Conservation (phyloP, 306 rosid genomes). For the Dicorynia guianensis region DNA sequence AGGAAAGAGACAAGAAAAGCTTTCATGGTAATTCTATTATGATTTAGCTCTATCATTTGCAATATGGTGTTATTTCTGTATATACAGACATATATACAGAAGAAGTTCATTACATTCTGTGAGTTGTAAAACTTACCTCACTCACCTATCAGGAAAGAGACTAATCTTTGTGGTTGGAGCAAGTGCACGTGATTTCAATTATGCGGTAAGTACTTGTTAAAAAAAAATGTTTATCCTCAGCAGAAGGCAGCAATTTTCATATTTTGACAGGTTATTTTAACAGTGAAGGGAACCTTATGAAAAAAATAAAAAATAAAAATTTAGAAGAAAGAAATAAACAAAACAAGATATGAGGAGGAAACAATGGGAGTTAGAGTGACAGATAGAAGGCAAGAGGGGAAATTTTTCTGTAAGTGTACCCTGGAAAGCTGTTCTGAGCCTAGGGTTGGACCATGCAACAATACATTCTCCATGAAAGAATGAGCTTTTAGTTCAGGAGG, state of each 20-base stretch:
- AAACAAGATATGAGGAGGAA: background rate
- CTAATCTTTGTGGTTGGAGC: background rate
- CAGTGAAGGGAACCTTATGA: background rate
- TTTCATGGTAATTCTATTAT: slow-evolving; percentile 3
- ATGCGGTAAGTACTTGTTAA: background rate
- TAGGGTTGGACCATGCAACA: background rate
- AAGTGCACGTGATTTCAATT: background rate
- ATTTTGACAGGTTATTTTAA: no score
- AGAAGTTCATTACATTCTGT: slow-evolving; percentile 11
- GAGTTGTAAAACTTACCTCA: background rate
- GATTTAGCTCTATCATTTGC: background rate
- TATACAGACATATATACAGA: background rate
- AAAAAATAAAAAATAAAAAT: no score
- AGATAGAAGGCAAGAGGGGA: background rate
- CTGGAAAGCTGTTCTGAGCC: background rate
- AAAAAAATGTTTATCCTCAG: background rate
- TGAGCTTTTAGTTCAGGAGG: background rate
- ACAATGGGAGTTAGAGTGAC: background rate
- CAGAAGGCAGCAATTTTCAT: background rate
- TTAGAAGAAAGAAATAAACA: no score
- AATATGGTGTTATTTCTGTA: background rate
- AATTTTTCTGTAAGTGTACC: background rate
- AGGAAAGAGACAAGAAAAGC: slow-evolving; percentile 37
- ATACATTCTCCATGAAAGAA: background rate
- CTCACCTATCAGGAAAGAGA: background rate